Evolutionary conservation across 768 basidiomycete species (phyloP), one percentile per base, ranked within the genome.

Genomic region (Suillus alpinus): DNA sequence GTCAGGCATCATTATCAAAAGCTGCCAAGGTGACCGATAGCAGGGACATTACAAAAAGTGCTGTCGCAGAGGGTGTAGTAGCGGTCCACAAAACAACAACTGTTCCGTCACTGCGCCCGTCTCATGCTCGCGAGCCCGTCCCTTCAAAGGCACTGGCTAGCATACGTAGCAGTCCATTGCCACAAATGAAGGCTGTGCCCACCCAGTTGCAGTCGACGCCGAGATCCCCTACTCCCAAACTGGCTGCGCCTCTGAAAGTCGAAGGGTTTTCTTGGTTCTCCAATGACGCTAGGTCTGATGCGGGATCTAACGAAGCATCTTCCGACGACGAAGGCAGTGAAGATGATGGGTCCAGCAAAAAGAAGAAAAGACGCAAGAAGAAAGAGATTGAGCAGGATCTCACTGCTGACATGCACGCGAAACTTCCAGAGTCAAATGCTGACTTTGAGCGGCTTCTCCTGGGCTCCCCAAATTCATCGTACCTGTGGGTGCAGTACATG

Each of bases 401-500:
- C 34, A 98, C 97, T 0, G 91, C 87, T 29, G 90, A 96, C 62
- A 87, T 98, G 80, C 92, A 94, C 59, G 86, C 82, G 41, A 89
- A 87, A 67, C 80, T 80, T 23, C 97, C 97, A 2, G 92, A 94
- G 71, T 97, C 97, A 1, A 92, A 89, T 62, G 85, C 90, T 36
- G 96, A 99, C 72, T 99, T 98, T 67, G 97, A 99, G 74, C 86
- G 97, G 13, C 77, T 92, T 39, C 83, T 99, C 50, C 81, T 98
- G 41, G 92, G 93, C 32, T 95, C 96, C 0, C 96, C 97, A 1
- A 94, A 97, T 71, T 98, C 95, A 7, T 98, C 97, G 0, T 97
- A 91, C 76, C 82, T 98, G 37, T 99, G 97, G 97, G 88, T 99
- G 61, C 95, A 98, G 73, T 99, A 95, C 74, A 98, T 99, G 94